A percentile compares a stretch with the other conserved stretches of the same genome.
Evolutionary conservation across 2,329 filamentous ascomycete species (phyloP).

Genomic region (Xenosphaeropsis pyriputrescens): DNA sequence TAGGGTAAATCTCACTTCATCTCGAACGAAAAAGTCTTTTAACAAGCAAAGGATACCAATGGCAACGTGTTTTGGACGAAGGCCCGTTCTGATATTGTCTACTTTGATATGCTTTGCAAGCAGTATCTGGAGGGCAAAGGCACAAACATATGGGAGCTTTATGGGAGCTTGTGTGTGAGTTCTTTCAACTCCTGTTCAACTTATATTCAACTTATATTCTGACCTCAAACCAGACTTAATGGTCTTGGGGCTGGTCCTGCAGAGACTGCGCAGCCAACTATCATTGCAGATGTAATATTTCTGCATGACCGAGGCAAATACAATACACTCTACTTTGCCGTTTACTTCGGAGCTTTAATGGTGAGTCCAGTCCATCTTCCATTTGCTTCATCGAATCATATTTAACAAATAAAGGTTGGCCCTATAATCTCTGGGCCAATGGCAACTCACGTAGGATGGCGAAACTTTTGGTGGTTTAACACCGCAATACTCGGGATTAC

Average conservation of each 20-base stretch:
- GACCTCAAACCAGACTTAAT: slow-evolving; percentile 25
- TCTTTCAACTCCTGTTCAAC: no score
- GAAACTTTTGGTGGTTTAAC: slow-evolving; percentile 54
- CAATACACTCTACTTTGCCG: slow-evolving; percentile 36
- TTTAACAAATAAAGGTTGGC: slow-evolving; percentile 21
- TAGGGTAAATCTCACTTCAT: slow-evolving; percentile 23
- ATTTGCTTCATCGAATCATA: slow-evolving; percentile 1
- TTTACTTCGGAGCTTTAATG: slow-evolving; percentile 49
- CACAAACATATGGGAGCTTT: slow-evolving; percentile 42
- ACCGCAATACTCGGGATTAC: slow-evolving; percentile 34
- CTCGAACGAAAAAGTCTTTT: slow-evolving; percentile 21
- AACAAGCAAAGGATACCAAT: slow-evolving; percentile 22
- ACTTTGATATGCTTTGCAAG: slow-evolving; percentile 26
- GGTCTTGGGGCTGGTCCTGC: slow-evolving; percentile 47
- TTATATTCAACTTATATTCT: no score
- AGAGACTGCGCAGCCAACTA: slow-evolving; percentile 45
- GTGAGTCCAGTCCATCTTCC: slow-evolving; percentile 18
- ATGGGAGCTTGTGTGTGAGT: slow-evolving; percentile 41
- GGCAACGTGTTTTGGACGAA: slow-evolving; percentile 29
- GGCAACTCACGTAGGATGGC: slow-evolving; percentile 41
- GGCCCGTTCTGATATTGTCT: slow-evolving; percentile 29
- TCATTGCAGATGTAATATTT: slow-evolving; percentile 52
- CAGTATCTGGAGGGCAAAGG: slow-evolving; percentile 37
- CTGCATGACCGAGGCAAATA: slow-evolving; percentile 47
- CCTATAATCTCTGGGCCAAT: slow-evolving; percentile 46